Conservation (phyloP, 2,329 filamentous ascomycete genomes). For the Aspergillus costaricaensis region DNA sequence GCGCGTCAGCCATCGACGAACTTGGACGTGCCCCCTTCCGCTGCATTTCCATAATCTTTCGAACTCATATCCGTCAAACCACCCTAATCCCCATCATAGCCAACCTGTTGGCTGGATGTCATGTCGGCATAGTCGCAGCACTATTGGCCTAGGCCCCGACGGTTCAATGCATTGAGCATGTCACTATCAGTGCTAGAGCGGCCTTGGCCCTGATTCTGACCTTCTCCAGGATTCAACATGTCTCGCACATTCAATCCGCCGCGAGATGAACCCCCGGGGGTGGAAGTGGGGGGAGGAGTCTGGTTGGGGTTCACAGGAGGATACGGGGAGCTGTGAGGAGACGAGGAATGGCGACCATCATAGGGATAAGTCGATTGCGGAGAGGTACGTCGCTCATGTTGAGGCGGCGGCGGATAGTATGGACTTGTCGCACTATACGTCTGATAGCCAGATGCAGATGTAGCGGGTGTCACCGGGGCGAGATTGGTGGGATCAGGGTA, state of each 20-base stretch:
- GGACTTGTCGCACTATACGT: conserved; percentile 40
- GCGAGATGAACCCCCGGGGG: conserved; percentile 35
- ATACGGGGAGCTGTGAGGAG: conserved; percentile 46
- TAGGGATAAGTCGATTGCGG: conserved; percentile 49
- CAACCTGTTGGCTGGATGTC: not conserved
- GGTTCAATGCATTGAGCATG: conserved; percentile 52
- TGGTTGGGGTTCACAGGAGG: conserved; percentile 38
- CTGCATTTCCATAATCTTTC: not conserved
- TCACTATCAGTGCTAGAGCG: conserved; percentile 52
- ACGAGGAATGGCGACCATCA: conserved; percentile 44
- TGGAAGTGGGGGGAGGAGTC: conserved; percentile 35
- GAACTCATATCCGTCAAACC: not conserved
- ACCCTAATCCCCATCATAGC: not conserved
- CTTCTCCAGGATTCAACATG: conserved; percentile 48
- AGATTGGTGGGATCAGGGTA: conserved; percentile 52
- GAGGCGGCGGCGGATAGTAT: conserved; percentile 40
- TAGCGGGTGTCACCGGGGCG: conserved; percentile 49
- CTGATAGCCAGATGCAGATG: conserved; percentile 46
- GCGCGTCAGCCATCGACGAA: conserved; percentile 11
- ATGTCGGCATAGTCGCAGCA: not conserved
- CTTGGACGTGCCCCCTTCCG: not conserved
- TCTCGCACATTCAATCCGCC: conserved; percentile 52
- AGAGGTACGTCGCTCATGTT: conserved; percentile 46
- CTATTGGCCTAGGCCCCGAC: conserved; percentile 40
- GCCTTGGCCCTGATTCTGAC: conserved; percentile 24